Percentiles rank a stretch among this genome's conserved stretches.
Conservation (phyloP, 371 early-diverging fungal genomes). For the Lichtheimia ramosa region DNA sequence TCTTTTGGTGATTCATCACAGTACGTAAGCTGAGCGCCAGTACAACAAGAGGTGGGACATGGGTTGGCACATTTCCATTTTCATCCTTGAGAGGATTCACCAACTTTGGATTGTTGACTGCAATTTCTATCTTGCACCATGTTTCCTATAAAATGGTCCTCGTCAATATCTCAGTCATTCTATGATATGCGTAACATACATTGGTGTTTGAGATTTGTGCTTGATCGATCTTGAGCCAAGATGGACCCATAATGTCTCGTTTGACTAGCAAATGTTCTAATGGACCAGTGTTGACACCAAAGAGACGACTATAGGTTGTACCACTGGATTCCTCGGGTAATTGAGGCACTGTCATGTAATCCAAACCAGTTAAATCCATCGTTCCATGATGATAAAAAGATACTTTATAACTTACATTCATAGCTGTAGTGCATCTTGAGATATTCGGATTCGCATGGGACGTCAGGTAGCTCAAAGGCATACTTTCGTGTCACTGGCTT, state of each 20-base stretch:
- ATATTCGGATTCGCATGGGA: slow-evolving; percentile 84
- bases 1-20: slow-evolving; percentile 76
- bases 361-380: too few relatives aligned
- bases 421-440: slow-evolving; percentile 87
- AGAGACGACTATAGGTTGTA: slow-evolving; percentile 81
- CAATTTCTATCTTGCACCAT: slow-evolving; percentile 87
- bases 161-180: not conserved
- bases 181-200: slow-evolving; percentile 26
- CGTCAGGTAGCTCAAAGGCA: slow-evolving; percentile 86
- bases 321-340: slow-evolving; percentile 75
- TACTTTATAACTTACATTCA: slow-evolving; percentile 35
- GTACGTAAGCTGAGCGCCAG: slow-evolving; percentile 86
- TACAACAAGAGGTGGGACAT: slow-evolving; percentile 80
- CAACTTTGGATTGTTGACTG: slow-evolving; percentile 71
- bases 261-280: slow-evolving; percentile 93
- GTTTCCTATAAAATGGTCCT: slow-evolving; percentile 53
- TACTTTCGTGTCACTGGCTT: slow-evolving; percentile 83
- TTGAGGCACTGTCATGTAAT: slow-evolving; percentile 54
- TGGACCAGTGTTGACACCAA: slow-evolving; percentile 88
- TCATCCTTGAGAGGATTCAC: slow-evolving; percentile 62
- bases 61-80: slow-evolving; percentile 30
- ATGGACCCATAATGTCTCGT: slow-evolving; percentile 96
- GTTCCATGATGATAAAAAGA: not conserved
- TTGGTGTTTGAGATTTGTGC: slow-evolving; percentile 43
- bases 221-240: slow-evolving; percentile 81